Evolutionary conservation across 768 basidiomycete species (phyloP).

Genomic region (Podaxis sp.): DNA sequence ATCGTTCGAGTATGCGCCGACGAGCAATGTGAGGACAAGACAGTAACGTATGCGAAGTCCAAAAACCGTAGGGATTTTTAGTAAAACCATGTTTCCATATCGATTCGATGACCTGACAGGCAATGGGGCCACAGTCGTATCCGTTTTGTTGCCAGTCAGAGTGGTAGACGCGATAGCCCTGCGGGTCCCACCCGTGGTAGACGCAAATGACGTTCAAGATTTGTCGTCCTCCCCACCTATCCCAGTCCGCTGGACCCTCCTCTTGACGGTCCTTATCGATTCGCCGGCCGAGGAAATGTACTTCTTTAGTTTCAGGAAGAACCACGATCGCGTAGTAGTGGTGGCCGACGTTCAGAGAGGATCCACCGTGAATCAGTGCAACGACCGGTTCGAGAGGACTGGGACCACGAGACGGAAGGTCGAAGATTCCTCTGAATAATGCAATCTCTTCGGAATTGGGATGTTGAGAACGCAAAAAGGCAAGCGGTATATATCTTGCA

Average conservation of each 20-base stretch:
- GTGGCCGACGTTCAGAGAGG: not conserved
- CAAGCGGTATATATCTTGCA: not conserved
- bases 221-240: not conserved
- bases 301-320: not conserved
- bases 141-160: not conserved
- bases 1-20: not conserved
- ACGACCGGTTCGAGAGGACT: not conserved
- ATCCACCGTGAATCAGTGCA: not conserved
- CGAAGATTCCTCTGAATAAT: not conserved
- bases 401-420: not conserved
- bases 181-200: not conserved
- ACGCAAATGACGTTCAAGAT: not conserved
- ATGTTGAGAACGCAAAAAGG: not conserved
- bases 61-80: not conserved
- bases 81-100: not conserved
- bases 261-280: not conserved
- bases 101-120: not conserved
- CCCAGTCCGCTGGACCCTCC: not conserved
- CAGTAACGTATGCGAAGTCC: not conserved
- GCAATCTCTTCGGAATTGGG: not conserved
- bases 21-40: not conserved
- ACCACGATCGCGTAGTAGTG: not conserved
- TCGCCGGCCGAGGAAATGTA: not conserved
- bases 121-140: not conserved
- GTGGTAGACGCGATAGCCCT: not conserved